Evolutionary conservation across 192 early-diverging fungal species (phyloP), one percentile per base, ranked within the genome.

Genomic region (Piromyces finnis): DNA sequence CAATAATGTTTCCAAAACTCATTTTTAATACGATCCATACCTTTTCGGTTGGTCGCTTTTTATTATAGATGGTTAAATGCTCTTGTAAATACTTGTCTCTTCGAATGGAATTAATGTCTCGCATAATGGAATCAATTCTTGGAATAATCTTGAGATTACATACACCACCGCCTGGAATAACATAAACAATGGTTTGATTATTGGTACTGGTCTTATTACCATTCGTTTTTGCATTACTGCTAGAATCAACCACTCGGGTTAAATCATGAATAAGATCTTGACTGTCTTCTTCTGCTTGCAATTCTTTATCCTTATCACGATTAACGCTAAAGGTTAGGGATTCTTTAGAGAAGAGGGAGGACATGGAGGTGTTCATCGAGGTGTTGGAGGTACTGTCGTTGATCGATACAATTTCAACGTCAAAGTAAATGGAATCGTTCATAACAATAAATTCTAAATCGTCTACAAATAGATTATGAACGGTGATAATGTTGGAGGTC

Each of bases 351-450:
- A 51, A 2, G 15, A 51, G 1, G 1, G 41, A 51, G 15, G 41
- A 51, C 17, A 51, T 3, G 9, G 41, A 51, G 22, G 17, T 51
- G 29, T 28, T 18, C 4, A 37, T 27, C 0, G 29, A 28, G 29
- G 29, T 26, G n/a, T 1, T 11, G 78, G 30, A 28, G 39, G 81
- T 29, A n/a, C 82, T 87, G 29, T 83, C 81, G n/a, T 83, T 81
- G 27, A 85, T 83, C 12, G 85, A 51, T 81, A 37, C 83, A 83
- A 82, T 28, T 79, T 94, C 91, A 29, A 94, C 86, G 22, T 80
- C 84, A 82, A 94, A 94, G 81, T 92, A 92, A 85, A 91, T 91
- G 2, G 91, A 90, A 77, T 94, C 92, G 82, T 92, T 92, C 78
- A 92, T 84, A 59, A 93, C 88, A 79, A 91, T 87, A 81, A 90